Base-by-base conservation (phyloP, 331 rosid genomes). In the Cucumis variabilis region DNA sequence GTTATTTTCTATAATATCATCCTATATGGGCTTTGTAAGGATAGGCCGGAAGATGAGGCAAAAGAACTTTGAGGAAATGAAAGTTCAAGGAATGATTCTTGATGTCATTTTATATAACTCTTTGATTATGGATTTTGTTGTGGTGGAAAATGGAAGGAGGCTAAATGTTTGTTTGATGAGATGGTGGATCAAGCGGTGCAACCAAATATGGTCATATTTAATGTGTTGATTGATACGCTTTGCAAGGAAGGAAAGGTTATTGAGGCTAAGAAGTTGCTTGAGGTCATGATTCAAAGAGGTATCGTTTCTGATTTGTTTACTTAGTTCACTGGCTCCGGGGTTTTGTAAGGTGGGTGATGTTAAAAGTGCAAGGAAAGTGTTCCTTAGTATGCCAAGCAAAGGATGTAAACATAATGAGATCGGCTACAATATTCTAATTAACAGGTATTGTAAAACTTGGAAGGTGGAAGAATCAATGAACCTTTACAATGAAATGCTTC, bases 121-220 rank as follows among this genome's bases (percentile, higher is more conserved):
- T 5, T 33, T 33, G 37, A 33, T 33, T 33, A 33, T 33, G 37
- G 37, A 33, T 33, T 33, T 33, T 33, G 37, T 33, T 33, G 37
- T 33, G 37, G 4, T 1, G 37, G 37, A 33, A 33, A 33, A 5
- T 33, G 37, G 37, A 5, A 33, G 1, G 2, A 33, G 37, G 74
- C 55, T 16, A 58, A 58, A 58, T 2, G 1, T 58, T 33, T 87
- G 90, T 86, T 90, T 4, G 55, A 62, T 69, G 91, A 93, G 86
- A 91, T 93, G 94, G 87, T 87, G 16, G 89, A 91, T 86, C 91
- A 76, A 33, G 93, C 92, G 13, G 83, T 93, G 68, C 87, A 2
- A 46, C 94, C 93, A 60, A 83, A 93, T 77, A 15, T 83, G 71
- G 78, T 88, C 74, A 93, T 91, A 2, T 58, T 15, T 7, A 58